These are phyloP conservation scores for Penicillium odoratum DNA, from an alignment of 495 filamentous ascomycete genomes.

Conservation along the genomic window DNA sequence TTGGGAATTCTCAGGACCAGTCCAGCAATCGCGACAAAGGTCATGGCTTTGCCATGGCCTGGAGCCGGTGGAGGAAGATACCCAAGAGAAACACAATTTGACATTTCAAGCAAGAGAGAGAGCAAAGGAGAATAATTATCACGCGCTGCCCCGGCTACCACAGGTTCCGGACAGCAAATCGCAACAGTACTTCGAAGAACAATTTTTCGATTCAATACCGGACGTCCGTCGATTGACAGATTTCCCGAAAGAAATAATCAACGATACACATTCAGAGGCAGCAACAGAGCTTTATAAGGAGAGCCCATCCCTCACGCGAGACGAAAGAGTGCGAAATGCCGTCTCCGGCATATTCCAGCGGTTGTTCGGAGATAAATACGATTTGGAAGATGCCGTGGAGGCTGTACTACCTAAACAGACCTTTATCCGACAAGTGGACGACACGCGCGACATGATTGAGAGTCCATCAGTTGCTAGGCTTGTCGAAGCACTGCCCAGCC, in stretches of 20 bases:
- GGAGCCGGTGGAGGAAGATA: slow-evolving; percentile 20
- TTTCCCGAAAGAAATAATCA: not conserved
- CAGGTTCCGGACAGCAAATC: slow-evolving; percentile 4
- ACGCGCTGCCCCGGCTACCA: slow-evolving; percentile 9
- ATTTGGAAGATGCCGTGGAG: slow-evolving; percentile 21
- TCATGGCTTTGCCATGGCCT: slow-evolving; percentile 35
- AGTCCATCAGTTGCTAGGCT: slow-evolving; percentile 42
- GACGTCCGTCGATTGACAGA: not conserved
- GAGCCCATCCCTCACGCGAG: slow-evolving; percentile 6
- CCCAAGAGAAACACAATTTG: slow-evolving; percentile 7
- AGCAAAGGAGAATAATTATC: slow-evolving; percentile 6
- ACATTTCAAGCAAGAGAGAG: not conserved
- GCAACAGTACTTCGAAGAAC: not conserved
- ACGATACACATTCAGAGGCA: not conserved
- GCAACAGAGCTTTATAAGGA: not conserved
- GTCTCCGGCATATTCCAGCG: slow-evolving; percentile 16
- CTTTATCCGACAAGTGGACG: slow-evolving; percentile 7
- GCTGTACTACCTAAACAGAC: slow-evolving; percentile 14
- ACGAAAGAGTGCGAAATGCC: slow-evolving; percentile 19
- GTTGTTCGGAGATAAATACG: slow-evolving; percentile 16
- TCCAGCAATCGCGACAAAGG: slow-evolving; percentile 26
- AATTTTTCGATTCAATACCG: slow-evolving; percentile 6
- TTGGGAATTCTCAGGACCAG: slow-evolving; percentile 23
- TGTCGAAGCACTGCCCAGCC: slow-evolving; percentile 39
- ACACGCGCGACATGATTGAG: slow-evolving; percentile 21